Evolutionary conservation across 2,329 filamentous ascomycete genomes (phyloP).

Genomic region (Penicillium corylophilum): DNA sequence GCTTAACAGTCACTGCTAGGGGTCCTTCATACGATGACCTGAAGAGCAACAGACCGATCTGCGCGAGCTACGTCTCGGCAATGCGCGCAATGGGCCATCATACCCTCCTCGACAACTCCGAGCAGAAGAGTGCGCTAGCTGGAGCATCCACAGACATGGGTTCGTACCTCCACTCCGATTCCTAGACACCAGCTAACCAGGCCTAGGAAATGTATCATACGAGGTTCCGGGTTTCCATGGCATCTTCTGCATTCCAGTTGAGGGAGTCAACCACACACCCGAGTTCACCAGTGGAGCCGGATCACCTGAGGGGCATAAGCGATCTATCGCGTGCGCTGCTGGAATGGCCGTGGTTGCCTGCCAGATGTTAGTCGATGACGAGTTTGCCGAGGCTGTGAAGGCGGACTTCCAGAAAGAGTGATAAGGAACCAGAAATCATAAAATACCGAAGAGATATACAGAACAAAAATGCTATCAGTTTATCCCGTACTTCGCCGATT

Average conservation of each 20-base stretch:
- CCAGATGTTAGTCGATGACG: slow-evolving; percentile 28
- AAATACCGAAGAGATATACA: too few species aligned
- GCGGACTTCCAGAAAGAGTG: slow-evolving; percentile 21
- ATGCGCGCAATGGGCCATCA: slow-evolving; percentile 33
- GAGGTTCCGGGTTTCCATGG: slow-evolving; percentile 35
- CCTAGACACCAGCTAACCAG: slow-evolving; percentile 1
- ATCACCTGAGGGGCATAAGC: slow-evolving; percentile 49
- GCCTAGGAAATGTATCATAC: slow-evolving; percentile 49
- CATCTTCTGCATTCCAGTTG: slow-evolving; percentile 47
- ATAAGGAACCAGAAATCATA: slow-evolving; percentile 1
- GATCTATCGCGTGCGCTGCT: slow-evolving; percentile 35
- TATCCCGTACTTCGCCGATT: not conserved
- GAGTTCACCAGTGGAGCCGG: slow-evolving; percentile 54
- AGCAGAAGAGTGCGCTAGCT: slow-evolving; percentile 14
- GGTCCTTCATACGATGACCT: slow-evolving; percentile 31
- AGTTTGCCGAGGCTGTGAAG: slow-evolving; percentile 28
- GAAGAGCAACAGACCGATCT: slow-evolving; percentile 33
- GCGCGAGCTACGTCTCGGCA: slow-evolving; percentile 32
- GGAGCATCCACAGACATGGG: slow-evolving; percentile 34
- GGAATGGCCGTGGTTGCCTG: slow-evolving; percentile 34
- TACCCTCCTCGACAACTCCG: slow-evolving; percentile 24
- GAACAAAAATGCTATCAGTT: not conserved
- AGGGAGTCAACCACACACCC: slow-evolving; percentile 53
- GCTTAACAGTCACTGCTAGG: slow-evolving; percentile 15
- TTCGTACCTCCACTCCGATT: slow-evolving; percentile 3